Base-by-base conservation (phyloP, 495 filamentous ascomycete genomes). In the Patellaria atrata region DNA sequence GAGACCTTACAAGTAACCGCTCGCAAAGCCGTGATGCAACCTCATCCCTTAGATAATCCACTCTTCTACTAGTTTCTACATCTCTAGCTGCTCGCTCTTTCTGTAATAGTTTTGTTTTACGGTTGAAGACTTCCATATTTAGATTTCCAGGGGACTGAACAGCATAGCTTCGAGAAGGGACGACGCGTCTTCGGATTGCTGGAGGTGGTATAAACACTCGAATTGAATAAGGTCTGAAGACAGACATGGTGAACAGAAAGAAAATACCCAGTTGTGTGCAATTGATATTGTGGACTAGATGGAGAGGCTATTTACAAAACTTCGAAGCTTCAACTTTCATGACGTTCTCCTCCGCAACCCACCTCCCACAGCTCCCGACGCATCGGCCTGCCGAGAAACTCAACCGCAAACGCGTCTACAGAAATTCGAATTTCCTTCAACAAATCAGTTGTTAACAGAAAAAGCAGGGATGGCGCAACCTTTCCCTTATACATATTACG, bases 21-120 rank as follows among this genome's bases (percentile, higher is more conserved):
- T 94, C 89, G 48, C 77, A 85, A 20, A 99, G 64, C 29, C 91
- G 71, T 25, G 61, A 61, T 18, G 91, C 87, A 1, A 94, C 77
- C 54, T 94, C 89, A 56, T 94, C 82, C 50, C 82, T 79, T 33
- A 99, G 60, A 54, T 94, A 94, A 56, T 94, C 91, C 22, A 79
- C 75, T 41, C 76, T 70, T 6, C 85, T 67, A 50, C 84, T 85
- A 27, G 58, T 51, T 43, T 82, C 71, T 22, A 70, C 64, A 53
- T 92, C 63, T 21, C 55, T 49, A 4, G 81, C 85, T 6, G 86
- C 77, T 16, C 89, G 74, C 55, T 94, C 83, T 50, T 80, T 84
- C 51, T 99, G 91, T 15, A 89, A 61, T 55, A 77, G 80, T 64
- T 99, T 99, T 12, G 72, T 70, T 31, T 70, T 68, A 29, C 74